Evolutionary conservation across 2,329 filamentous ascomycete genomes (phyloP), one percentile per base, ranked within the genome.

Genomic region (Akanthomyces muscarius): DNA sequence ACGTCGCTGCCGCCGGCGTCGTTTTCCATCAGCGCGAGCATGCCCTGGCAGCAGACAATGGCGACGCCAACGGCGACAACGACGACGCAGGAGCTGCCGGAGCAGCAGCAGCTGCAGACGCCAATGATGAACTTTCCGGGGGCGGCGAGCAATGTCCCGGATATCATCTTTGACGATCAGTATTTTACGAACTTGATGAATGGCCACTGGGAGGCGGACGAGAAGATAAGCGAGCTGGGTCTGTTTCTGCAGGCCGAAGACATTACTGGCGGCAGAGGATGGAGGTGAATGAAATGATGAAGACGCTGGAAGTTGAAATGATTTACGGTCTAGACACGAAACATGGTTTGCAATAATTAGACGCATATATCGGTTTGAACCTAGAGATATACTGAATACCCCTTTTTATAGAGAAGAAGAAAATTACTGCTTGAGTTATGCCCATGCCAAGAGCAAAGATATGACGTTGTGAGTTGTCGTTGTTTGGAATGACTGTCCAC

Each of bases 121-220:
- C 28, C 21, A 4, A 41, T 33, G 48, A 55, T 42, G 42, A 64
- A 45, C 1, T 53, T 36, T 7, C 33, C 30, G 23, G 50, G 14
- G 33, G 21, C 61, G 54, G 25, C 33, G 25, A 38, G 33, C 58
- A 48, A 6, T 21, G 33, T 65, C 11, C 68, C 68, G 48, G 68
- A 69, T 5, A 71, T 71, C 13, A 62, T 70, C 1, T 72, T 73
- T 28, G 73, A 75, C 25, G 72, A 76, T 41, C 74, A 75, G 44
- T 75, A 76, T 57, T 73, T 75, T 33, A 63, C 61, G n/a, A 72
- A 69, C 36, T 66, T 77, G 54, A 67, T 75, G 28, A 74, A 72
- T 21, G 70, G 71, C 2, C 69, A 73, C 16, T 75, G 74, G 71
- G 74, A 76, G 50, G 74, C 74, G 1, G 73, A 76, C 44, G 72